phyloP scores from a whole-genome alignment of 768 basidiomycete species.

The Fomitopsis serialis region DNA sequence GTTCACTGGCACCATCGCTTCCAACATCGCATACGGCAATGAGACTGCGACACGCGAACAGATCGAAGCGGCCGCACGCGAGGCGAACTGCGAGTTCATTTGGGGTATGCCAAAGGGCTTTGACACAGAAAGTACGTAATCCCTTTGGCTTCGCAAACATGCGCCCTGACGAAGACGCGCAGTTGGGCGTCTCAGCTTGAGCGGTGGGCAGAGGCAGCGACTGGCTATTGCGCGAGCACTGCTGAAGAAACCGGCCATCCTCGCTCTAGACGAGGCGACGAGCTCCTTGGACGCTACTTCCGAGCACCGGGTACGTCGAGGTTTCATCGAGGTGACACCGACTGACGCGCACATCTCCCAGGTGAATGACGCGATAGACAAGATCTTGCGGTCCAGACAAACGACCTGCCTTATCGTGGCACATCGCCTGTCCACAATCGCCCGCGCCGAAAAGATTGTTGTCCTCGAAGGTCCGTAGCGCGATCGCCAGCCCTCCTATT shows the following conservation, averaged over 20 bases:
- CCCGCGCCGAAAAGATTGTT: constrained; percentile 83
- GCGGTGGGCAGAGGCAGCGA: constrained; percentile 78
- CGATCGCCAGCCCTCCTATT: too few species aligned
- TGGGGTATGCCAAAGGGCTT: constrained; percentile 93
- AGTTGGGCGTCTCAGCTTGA: constrained; percentile 69
- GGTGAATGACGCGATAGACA: constrained; percentile 90
- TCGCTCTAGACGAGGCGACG: constrained; percentile 88
- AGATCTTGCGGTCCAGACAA: constrained; percentile 69
- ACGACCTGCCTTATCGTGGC: constrained; percentile 90
- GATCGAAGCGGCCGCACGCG: constrained; percentile 81
- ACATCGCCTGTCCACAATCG: constrained; percentile 85
- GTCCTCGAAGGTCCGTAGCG: constrained; percentile 66
- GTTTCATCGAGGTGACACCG: background rate
- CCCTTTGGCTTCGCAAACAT: background rate
- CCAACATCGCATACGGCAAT: constrained; percentile 90
- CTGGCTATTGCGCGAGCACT: constrained; percentile 84
- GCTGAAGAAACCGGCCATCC: constrained; percentile 80
- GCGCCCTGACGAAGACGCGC: constrained; percentile 2
- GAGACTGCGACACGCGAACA: constrained; percentile 70
- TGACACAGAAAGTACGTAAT: constrained; percentile 77
- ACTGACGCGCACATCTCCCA: constrained; percentile 18
- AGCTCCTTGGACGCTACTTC: constrained; percentile 86
- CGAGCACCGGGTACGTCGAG: constrained; percentile 60
- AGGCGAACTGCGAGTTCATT: constrained; percentile 95
- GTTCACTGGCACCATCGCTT: constrained; percentile 90